Base-by-base conservation (phyloP, 352 stramenopile species). In the Pythium apleroticum region DNA sequence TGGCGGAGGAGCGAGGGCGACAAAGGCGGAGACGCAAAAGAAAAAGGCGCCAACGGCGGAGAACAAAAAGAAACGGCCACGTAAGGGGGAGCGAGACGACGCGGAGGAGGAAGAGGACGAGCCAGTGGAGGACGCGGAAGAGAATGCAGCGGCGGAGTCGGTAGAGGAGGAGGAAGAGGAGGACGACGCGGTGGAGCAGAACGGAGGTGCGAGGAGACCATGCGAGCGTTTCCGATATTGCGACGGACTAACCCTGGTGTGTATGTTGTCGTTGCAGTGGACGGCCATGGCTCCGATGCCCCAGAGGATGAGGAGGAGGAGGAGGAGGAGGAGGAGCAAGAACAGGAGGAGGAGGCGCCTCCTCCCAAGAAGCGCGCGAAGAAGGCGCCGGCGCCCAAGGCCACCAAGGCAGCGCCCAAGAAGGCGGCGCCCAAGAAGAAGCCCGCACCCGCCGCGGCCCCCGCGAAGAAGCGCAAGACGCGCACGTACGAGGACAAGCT, bases 401-500 rank as follows among this genome's bases (percentile, higher is more conserved):
- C 46, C 7, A 27, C 63, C 7, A 62, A 57, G n/a, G 39, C 8
- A 33, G 14, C 19, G 22, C 4, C 54, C 54, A 65, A 54, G 12
- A 35, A 48, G 37, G 33, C 52, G 20, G 24, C 63, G 5, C 39
- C 28, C 4, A 12, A 41, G 20, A 66, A 63, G n/a, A 35, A 48
- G 39, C 3, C 28, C 9, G 52, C 27, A 9, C 33, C 8, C 24
- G 19, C 73, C 6, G 71, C 72, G 50, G 50, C 43, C 12, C 43
- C 76, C 39, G 52, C 72, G 37, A 73, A 85, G 28, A 88, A 87
- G 68, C 84, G 81, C 31, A 90, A 90, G 66, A 50, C 43, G 43
- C 43, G 43, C 43, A 83, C 77, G 14, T 63, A 78, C 61, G 74
- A 73, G 31, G 78, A 91, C 58, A 88, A 87, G 33, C 56, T 75